phyloP scores from a whole-genome alignment of 139 green algal species.

The Tetraselmis chui region DNA sequence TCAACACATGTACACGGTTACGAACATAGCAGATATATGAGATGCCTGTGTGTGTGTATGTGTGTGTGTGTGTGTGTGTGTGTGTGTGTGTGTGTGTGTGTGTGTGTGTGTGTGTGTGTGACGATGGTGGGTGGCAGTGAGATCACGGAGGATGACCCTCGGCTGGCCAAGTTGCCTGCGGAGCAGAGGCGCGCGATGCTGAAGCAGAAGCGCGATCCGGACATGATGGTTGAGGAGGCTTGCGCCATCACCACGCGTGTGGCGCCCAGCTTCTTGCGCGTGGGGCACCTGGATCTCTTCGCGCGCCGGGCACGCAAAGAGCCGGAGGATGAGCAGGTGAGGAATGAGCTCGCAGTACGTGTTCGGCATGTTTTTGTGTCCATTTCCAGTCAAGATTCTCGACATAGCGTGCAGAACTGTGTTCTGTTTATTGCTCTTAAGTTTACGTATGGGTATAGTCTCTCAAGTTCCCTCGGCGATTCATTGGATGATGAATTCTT shows the following conservation, averaged over 20 bases:
- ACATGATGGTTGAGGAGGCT: constrained; percentile 22
- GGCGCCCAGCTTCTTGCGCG: constrained; percentile 15
- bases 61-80: not conserved
- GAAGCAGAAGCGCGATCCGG: constrained; percentile 15
- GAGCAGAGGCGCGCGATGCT: not conserved
- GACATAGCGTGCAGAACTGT: too few species aligned
- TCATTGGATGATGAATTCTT: too few species aligned
- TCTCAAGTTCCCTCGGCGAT: too few species aligned
- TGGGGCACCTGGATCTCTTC: constrained; percentile 27
- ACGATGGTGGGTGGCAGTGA: not conserved
- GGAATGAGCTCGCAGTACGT: too few species aligned
- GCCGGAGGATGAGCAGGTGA: not conserved
- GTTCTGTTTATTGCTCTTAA: too few species aligned
- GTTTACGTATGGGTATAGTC: too few species aligned
- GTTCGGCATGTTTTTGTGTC: too few species aligned
- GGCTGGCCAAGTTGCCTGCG: constrained; percentile 6
- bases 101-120: not conserved
- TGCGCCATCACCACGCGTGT: constrained; percentile 30
- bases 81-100: not conserved
- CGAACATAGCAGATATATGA: constrained; percentile 6
- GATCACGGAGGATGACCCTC: constrained; percentile 11
- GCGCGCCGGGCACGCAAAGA: not conserved
- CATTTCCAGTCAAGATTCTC: too few species aligned
- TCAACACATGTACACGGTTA: too few species aligned
- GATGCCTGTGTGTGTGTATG: not conserved